phyloP scores from a whole-genome alignment of 768 basidiomycete genomes.

The Trametes maxima region DNA sequence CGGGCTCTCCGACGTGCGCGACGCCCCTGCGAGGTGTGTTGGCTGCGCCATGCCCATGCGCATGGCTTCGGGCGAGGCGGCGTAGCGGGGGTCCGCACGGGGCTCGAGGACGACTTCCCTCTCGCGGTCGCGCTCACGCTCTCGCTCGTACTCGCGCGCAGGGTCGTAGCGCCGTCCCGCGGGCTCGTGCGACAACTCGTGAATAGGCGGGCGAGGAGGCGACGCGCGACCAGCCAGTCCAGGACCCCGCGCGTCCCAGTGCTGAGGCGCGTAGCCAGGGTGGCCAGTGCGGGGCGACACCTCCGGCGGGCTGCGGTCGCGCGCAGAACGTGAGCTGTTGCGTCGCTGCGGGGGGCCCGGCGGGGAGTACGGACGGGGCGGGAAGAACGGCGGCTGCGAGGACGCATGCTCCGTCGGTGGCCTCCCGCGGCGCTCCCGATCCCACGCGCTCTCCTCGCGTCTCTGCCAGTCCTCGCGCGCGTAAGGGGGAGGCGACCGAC shows the following conservation, averaged over 20 bases:
- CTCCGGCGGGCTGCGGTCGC: conserved; percentile 37
- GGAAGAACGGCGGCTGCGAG: conserved; percentile 35
- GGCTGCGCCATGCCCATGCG: conserved; percentile 26
- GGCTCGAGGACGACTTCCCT: conserved; percentile 25
- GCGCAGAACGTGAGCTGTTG: conserved; percentile 50
- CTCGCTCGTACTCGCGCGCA: conserved; percentile 41
- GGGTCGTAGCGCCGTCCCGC: conserved; percentile 65
- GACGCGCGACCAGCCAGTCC: conserved; percentile 25
- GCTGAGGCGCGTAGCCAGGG: conserved; percentile 39
- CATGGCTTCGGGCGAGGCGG: conserved; percentile 30
- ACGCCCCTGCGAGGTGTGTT: conserved; percentile 17
- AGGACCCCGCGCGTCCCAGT: conserved; percentile 63
- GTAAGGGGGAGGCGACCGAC: conserved; percentile 61
- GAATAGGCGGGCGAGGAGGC: conserved; percentile 17
- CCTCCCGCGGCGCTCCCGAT: conserved; percentile 37
- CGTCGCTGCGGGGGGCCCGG: conserved; percentile 36
- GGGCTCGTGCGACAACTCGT: conserved; percentile 38
- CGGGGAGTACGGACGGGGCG: conserved; percentile 39
- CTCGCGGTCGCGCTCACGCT: conserved; percentile 31
- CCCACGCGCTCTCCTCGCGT: conserved; percentile 59
- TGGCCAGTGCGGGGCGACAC: conserved; percentile 61
- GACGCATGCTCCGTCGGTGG: conserved; percentile 25
- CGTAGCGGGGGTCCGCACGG: conserved; percentile 38
- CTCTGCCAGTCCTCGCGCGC: conserved; percentile 73
- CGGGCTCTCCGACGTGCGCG: conserved; percentile 65